Conservation (phyloP, 106 monocot genomes). For the Narthecium ossifragum region DNA sequence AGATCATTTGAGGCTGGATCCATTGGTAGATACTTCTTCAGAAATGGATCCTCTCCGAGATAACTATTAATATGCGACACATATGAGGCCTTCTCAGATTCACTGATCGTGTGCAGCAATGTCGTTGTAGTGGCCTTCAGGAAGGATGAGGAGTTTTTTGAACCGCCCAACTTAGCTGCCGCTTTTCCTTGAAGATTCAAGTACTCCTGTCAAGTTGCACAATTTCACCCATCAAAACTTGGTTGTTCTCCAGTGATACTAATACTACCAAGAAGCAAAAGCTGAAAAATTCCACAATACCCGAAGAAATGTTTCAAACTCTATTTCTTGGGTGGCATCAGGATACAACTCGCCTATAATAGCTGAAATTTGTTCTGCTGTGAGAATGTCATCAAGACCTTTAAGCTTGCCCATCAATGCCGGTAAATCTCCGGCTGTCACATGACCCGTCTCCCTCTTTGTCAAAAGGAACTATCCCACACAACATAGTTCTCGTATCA, state of each 20-base stretch:
- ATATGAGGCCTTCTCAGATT: conserved; percentile 77
- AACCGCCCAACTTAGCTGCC: conserved; percentile 28
- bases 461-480: conserved; percentile 3
- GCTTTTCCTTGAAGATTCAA: conserved; percentile 41
- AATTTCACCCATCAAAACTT: too few species aligned
- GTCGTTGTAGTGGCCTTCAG: conserved; percentile 70
- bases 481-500: not conserved
- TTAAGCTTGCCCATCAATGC: conserved; percentile 56
- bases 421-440: conserved; percentile 7
- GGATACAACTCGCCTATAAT: conserved; percentile 49
- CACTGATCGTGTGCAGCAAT: conserved; percentile 65
- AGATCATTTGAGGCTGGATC: conserved; percentile 58
- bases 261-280: too few species aligned
- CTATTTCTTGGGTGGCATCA: conserved; percentile 45
- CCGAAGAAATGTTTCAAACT: conserved; percentile 82
- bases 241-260: too few species aligned
- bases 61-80: conserved; percentile 78
- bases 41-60: conserved; percentile 61
- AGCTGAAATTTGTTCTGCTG: conserved; percentile 42
- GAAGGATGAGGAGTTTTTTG: conserved; percentile 46
- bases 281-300: conserved; percentile 12
- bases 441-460: conserved; percentile 23
- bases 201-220: conserved; percentile 29
- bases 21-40: conserved; percentile 61
- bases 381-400: conserved; percentile 37